Percentiles rank a stretch among this genome's conserved stretches.
Evolutionary conservation across 345 rosid species (phyloP).

Genomic region (Citrus glauca): DNA sequence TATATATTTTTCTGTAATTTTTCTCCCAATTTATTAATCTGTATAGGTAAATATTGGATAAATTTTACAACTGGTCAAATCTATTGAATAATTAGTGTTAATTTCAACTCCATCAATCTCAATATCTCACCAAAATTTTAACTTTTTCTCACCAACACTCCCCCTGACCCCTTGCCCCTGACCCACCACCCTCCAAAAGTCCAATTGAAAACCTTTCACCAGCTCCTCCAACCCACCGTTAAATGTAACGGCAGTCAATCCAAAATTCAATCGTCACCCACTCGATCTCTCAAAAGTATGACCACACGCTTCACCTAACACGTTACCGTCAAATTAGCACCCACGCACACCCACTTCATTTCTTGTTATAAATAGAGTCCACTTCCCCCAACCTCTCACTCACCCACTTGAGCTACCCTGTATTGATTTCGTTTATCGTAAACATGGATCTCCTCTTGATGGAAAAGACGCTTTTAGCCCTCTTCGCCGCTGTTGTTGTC

Average conservation of each 20-base stretch:
- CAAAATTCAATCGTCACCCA: neutral
- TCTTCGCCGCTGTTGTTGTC: conserved; percentile 56
- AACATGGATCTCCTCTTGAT: conserved; percentile 77
- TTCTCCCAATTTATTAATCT: too few relatives aligned
- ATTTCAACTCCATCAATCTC: neutral
- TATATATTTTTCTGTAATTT: too few relatives aligned
- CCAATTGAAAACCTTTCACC: too few relatives aligned
- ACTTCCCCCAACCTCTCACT: too few relatives aligned
- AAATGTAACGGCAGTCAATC: conserved; percentile 3
- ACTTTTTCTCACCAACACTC: neutral
- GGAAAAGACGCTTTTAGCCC: conserved; percentile 76
- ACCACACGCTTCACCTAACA: neutral
- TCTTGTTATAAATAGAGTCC: neutral
- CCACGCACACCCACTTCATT: neutral
- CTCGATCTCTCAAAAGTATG: neutral
- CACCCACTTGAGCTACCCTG: too few relatives aligned
- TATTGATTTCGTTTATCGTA: neutral
- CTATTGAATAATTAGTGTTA: neutral
- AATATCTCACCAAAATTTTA: neutral
- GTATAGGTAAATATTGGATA: too few relatives aligned
- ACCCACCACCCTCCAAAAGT: neutral
- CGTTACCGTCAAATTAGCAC: neutral
- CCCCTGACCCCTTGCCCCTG: neutral
- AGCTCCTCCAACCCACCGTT: neutral
- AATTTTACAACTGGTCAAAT: too few relatives aligned